Evolutionary conservation across 2,329 filamentous ascomycete genomes (phyloP), one percentile per base, ranked within the genome.

Genomic region (Apiospora pterosperma): DNA sequence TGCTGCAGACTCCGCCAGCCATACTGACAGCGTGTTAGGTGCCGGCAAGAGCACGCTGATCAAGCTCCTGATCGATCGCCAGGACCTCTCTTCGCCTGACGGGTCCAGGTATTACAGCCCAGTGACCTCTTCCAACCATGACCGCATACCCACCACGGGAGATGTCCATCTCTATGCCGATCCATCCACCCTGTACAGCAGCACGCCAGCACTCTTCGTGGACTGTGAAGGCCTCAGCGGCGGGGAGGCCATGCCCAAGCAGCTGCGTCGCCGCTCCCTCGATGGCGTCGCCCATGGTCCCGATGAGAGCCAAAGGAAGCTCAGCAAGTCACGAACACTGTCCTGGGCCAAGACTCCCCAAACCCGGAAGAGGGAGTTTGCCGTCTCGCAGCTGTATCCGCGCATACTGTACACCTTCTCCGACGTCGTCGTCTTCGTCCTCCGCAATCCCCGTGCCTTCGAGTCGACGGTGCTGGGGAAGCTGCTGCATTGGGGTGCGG

Each of bases 151-250:
- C 1, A 84, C 82, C 4, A 83, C 81, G 5, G 82, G 77, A 10
- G 82, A 84, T 68, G 82, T 85, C 2, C 82, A 86, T 70, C 73
- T 86, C 4, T 85, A 85, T 65, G 74, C 76, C 1, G 83, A 85
- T 66, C 83, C 83, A 2, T 70, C 74, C 0, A 81, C 79, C 3
- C 73, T 77, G 31, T 67, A 71, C 16, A 73, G 75, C 12, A 73
- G 74, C 5, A 68, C 75, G 8, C 83, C 82, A 0, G 74, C 85
- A 23, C 74, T 85, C 4, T 80, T 80, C 62, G 82, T 83, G 25
- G 83, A 85, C 66, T 85, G 82, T 65, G 83, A 85, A 73, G 83
- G 83, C 0, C 76, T 85, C 10, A 77, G 81, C 23, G 83, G 82
- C 36, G 83, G 83, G 11, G 82, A 84, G 67, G 74, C 70, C 5